A percentile compares a stretch with the other conserved stretches of the same genome.
Conservation (phyloP, 805 yeast genomes). For the Yarrowia divulgata region DNA sequence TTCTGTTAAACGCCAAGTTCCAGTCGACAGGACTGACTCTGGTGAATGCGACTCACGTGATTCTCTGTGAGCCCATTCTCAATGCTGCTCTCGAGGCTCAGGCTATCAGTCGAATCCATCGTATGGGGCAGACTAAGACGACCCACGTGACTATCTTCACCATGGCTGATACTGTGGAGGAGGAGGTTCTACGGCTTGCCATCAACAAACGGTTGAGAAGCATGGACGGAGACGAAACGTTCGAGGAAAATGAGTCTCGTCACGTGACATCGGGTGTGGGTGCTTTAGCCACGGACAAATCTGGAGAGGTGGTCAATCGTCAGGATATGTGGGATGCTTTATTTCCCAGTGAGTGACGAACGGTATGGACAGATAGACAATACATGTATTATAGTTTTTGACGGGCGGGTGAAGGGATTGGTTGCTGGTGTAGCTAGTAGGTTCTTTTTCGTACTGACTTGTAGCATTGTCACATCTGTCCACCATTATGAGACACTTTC, state of each 20-base stretch:
- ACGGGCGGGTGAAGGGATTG: background rate
- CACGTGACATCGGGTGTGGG: slow-evolving; percentile 22
- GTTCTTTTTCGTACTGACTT: too few species aligned
- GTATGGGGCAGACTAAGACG: slow-evolving; percentile 84
- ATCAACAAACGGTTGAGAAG: slow-evolving; percentile 62
- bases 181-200: slow-evolving; percentile 75
- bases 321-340: slow-evolving; percentile 36
- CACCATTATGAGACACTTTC: too few species aligned
- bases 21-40: slow-evolving; percentile 90
- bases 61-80: slow-evolving; percentile 90
- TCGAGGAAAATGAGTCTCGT: slow-evolving; percentile 20
- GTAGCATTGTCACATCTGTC: too few species aligned
- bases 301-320: slow-evolving; percentile 24
- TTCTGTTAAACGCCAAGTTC: slow-evolving; percentile 81
- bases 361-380: background rate
- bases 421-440: too few species aligned
- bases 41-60: slow-evolving; percentile 90
- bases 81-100: slow-evolving; percentile 88
- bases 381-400: slow-evolving; percentile 7
- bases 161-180: slow-evolving; percentile 85
- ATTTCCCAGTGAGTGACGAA: background rate
- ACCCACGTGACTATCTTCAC: slow-evolving; percentile 95
- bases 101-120: slow-evolving; percentile 88
- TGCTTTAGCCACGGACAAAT: slow-evolving; percentile 7
- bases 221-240: slow-evolving; percentile 29